A percentile compares a stretch with the other conserved stretches of the same genome.
Conservation (phyloP, 768 basidiomycete genomes). For the Stropharia rugosoannulata region DNA sequence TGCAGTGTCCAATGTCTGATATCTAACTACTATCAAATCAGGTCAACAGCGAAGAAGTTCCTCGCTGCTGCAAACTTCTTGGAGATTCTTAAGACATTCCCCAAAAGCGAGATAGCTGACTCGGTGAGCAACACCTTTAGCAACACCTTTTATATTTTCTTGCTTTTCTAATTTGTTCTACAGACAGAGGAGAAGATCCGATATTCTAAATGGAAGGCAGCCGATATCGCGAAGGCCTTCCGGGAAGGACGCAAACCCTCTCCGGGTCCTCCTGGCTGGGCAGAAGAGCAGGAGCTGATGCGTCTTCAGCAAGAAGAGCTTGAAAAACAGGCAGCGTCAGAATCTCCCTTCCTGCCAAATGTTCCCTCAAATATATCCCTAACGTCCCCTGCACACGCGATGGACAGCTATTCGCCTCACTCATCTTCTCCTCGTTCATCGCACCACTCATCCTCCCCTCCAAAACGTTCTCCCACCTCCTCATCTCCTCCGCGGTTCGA, state of each 20-base stretch:
- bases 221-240: conserved; percentile 90
- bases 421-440: conserved; percentile 23
- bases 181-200: conserved; percentile 86
- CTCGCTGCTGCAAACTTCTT: conserved; percentile 94
- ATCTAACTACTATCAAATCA: conserved; percentile 26
- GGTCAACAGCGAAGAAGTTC: conserved; percentile 92
- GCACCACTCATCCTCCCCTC: conserved; percentile 10
- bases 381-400: conserved; percentile 21
- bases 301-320: conserved; percentile 24
- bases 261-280: conserved; percentile 70
- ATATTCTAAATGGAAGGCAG: conserved; percentile 98
- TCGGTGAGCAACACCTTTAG: conserved; percentile 43
- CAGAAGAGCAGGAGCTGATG: conserved; percentile 25
- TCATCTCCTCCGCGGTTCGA: conserved; percentile 16
- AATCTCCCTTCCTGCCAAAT: conserved; percentile 5
- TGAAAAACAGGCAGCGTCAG: conserved; percentile 11
- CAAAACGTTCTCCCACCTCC: conserved; percentile 8
- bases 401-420: conserved; percentile 11
- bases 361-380: conserved; percentile 12
- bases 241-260: conserved; percentile 88
- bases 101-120: conserved; percentile 53
- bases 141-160: neutral
- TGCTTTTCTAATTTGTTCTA: neutral
- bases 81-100: conserved; percentile 81
- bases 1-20: neutral